Conservation (phyloP, 345 rosid species). For the Gossypium anomalum region DNA sequence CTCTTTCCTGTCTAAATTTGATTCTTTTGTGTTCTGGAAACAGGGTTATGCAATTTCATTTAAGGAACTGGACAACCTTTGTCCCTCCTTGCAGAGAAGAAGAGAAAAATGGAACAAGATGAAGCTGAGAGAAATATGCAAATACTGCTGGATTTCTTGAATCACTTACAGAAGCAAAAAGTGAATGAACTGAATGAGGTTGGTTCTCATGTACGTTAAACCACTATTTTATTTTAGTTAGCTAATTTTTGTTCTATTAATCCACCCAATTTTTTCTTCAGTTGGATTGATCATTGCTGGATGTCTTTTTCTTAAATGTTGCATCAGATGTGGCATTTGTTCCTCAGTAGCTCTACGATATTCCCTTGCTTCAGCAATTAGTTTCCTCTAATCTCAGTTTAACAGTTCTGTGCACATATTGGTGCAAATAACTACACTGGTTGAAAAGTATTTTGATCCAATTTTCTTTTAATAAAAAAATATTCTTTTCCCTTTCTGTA, state of each 20-base stretch:
- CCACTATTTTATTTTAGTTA: not conserved
- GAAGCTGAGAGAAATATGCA: constrained; percentile 98
- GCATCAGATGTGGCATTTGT: not conserved
- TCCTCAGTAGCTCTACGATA: not conserved
- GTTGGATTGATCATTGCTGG: not conserved
- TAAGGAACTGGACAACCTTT: constrained; percentile 82
- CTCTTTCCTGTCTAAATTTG: constrained; percentile 13
- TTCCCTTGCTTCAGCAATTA: not conserved
- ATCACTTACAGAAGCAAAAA: constrained; percentile 78
- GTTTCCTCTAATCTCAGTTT: constrained; percentile 2
- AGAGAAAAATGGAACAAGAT: constrained; percentile 94
- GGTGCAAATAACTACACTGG: not conserved
- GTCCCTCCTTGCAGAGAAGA: constrained; percentile 68
- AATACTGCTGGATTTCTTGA: constrained; percentile 83
- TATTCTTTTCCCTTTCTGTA: constrained; percentile 23
- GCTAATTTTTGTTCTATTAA: not conserved
- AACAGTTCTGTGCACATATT: not conserved
- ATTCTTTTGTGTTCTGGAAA: constrained; percentile 30
- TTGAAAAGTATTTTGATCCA: not conserved
- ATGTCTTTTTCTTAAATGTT: not conserved
- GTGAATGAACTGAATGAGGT: constrained; percentile 90
- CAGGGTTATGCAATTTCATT: constrained; percentile 90
- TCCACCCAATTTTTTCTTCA: not conserved
- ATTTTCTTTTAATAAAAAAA: not conserved
- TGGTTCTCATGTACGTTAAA: constrained; percentile 8